Evolutionary conservation across 495 filamentous ascomycete species (phyloP).

Genomic region (Jackrogersella multiformis): DNA sequence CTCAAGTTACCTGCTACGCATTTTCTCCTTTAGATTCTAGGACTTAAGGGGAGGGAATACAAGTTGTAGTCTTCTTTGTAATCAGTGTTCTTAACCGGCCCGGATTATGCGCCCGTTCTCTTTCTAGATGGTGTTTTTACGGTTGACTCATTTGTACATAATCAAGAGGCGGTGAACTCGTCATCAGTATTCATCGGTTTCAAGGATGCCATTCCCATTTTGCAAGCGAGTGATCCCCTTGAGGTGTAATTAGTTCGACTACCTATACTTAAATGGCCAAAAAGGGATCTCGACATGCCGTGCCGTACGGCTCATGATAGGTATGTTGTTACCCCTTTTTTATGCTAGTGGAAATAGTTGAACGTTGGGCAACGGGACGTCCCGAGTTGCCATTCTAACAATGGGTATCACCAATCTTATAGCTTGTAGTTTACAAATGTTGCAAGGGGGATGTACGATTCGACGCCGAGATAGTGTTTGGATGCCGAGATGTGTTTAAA

Average conservation of each 20-base stretch:
- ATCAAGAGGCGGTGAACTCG: constrained; percentile 15
- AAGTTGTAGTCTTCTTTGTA: background rate
- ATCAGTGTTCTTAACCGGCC: background rate
- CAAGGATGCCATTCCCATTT: constrained; percentile 13
- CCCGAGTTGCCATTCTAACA: background rate
- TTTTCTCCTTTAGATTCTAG: background rate
- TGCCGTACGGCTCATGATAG: background rate
- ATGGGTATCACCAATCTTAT: background rate
- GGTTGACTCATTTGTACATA: background rate
- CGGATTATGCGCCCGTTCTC: background rate
- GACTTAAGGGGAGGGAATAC: background rate
- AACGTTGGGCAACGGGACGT: background rate
- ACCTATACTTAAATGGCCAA: background rate
- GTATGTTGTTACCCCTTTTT: background rate
- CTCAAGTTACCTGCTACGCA: background rate
- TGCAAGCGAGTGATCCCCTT: background rate
- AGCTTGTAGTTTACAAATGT: background rate
- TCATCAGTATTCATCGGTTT: background rate
- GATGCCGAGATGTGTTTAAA: background rate
- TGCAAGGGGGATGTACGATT: background rate
- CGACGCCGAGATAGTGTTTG: background rate
- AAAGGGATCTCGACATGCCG: background rate
- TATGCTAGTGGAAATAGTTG: background rate
- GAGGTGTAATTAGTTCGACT: background rate
- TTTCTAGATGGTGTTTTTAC: background rate